These are phyloP conservation scores for Spinacia oleracea DNA, from an alignment of 179 eudicot genomes.

Conservation along the genomic window DNA sequence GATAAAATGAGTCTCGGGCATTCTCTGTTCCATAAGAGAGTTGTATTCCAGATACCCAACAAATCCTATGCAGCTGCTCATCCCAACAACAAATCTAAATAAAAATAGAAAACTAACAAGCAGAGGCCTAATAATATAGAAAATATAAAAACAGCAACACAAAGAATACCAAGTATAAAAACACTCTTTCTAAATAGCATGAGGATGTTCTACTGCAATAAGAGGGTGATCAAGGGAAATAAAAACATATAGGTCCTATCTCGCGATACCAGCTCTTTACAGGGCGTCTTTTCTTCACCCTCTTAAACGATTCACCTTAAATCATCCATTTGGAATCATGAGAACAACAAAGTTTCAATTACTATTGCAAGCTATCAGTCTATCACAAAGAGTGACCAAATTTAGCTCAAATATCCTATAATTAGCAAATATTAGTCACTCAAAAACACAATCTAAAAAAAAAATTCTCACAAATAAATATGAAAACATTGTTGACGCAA, in stretches of 20 bases:
- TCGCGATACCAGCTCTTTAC: no score
- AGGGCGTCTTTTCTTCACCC: no score
- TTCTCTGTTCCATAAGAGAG: constrained; percentile 62
- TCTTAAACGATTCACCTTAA: no score
- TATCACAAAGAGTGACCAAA: no score
- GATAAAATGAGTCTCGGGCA: constrained; percentile 81
- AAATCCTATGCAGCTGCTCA: constrained; percentile 82
- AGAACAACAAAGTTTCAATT: no score
- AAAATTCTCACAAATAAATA: no score
- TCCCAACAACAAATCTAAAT: constrained; percentile 24
- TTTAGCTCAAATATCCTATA: no score
- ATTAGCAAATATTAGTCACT: no score
- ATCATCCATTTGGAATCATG: no score
- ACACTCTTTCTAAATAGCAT: not conserved
- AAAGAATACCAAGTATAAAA: not conserved
- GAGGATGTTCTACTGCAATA: not conserved
- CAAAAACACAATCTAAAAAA: no score
- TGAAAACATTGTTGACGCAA: no score
- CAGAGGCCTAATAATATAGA: not conserved
- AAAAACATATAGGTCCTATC: not conserved
- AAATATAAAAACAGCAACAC: not conserved
- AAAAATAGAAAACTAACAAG: not conserved
- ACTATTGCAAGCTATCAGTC: no score
- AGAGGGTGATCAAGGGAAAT: not conserved
- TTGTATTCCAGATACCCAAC: constrained; percentile 68